Evolutionary conservation across 2,329 filamentous ascomycete species (phyloP), one percentile per base, ranked within the genome.

Genomic region (Trichoderma citrinoviride): DNA sequence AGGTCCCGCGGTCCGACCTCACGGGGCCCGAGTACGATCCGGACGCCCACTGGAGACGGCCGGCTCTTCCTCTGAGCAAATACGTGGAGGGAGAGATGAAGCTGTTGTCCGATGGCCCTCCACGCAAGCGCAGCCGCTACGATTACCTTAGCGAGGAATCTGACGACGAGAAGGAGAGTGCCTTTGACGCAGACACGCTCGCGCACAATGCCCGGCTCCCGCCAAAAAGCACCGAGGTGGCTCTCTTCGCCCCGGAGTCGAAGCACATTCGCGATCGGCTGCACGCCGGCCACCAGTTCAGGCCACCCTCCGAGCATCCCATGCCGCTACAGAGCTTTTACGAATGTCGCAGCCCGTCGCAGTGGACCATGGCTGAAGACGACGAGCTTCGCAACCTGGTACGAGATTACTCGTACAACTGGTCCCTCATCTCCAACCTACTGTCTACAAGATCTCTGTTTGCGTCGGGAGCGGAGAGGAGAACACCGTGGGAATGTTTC

Each of bases 401-500:
- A 19, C 90, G 92, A 70, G 92, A 98, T 68, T 96, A 95, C 73
- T 92, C 92, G 0, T 98, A 97, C 80, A 99, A 99, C 72, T 99
- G 95, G 95, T 96, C 93, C 3, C 82, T 99, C 5, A 97, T 98
- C 61, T 91, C 93, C 1, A 91, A 87, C 70, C 89, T 94, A 66
- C 80, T 98, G 61, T 84, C 87, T 1, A 84, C 90, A 17, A 87
- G 87, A 60, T 96, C 92, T 0, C 75, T 88, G 15, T 96, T 92
- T 73, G 85, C 87, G n/a, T 94, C 93, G 21, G 92, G 92, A 1
- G 88, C 92, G 12, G 94, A 98, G 74, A 86, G 95, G 67, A 87
- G 95, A 54, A 98, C 94, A 3, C 93, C 94, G 0, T 99, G 95
- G 95, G 95, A 99, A 78, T 99, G 95, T 74, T 99, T 99, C 71